Percentiles rank a stretch among this genome's conserved stretches.
Evolutionary conservation across 2,329 filamentous ascomycete species (phyloP).

Genomic region (Lecanicillium sp.): DNA sequence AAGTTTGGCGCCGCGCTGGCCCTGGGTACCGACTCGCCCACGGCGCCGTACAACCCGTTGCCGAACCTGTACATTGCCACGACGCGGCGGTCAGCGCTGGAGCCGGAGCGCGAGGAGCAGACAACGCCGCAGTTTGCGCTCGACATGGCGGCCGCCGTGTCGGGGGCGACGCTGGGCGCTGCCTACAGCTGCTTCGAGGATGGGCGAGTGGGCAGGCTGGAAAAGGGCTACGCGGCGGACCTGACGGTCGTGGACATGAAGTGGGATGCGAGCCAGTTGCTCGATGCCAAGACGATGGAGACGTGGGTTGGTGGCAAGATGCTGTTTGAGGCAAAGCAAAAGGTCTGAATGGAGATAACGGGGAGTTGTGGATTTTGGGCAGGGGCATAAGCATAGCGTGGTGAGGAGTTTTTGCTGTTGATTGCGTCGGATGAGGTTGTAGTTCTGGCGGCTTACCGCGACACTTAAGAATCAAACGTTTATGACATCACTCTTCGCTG

Average conservation of each 20-base stretch:
- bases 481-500: too few relatives aligned
- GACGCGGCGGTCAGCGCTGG: slow-evolving; percentile 40
- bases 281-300: slow-evolving; percentile 37
- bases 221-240: slow-evolving; percentile 44
- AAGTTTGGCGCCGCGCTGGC: slow-evolving; percentile 46
- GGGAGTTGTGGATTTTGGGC: neutral
- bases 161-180: slow-evolving; percentile 39
- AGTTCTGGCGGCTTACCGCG: too few relatives aligned
- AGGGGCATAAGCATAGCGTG: neutral
- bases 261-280: slow-evolving; percentile 38
- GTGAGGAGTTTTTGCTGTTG: too few relatives aligned
- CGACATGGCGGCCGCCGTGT: slow-evolving; percentile 39
- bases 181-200: slow-evolving; percentile 49
- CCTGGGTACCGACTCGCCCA: slow-evolving; percentile 52
- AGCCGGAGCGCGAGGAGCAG: slow-evolving; percentile 28
- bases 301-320: slow-evolving; percentile 44
- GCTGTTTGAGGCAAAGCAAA: slow-evolving; percentile 16
- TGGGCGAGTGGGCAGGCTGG: slow-evolving; percentile 37
- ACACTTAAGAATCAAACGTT: too few relatives aligned
- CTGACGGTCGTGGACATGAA: slow-evolving; percentile 39
- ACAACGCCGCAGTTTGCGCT: slow-evolving; percentile 44
- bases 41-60: slow-evolving; percentile 46
- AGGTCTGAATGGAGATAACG: neutral
- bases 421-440: too few relatives aligned
- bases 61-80: slow-evolving; percentile 52